These are phyloP conservation scores for Luffa acutangula DNA, from an alignment of 306 rosid species.

Conservation along the genomic window DNA sequence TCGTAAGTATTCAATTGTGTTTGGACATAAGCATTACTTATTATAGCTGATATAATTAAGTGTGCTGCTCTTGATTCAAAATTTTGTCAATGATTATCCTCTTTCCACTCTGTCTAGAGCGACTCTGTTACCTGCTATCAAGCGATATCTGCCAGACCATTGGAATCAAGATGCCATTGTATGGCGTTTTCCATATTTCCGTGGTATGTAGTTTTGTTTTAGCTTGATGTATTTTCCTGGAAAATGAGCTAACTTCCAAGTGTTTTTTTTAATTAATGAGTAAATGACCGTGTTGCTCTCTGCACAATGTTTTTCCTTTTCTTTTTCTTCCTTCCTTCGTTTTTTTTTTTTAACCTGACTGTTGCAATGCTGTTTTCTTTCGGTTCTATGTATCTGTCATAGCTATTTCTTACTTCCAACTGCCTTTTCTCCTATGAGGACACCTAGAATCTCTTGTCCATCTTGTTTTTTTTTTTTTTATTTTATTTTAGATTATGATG, in stretches of 20 bases:
- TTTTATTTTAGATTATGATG: neutral
- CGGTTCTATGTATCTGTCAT: neutral
- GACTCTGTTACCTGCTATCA: slow-evolving; percentile 76
- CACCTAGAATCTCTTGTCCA: neutral
- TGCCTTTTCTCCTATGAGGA: neutral
- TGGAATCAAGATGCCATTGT: slow-evolving; percentile 59
- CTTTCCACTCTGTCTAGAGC: slow-evolving; percentile 54
- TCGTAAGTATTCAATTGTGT: slow-evolving; percentile 49
- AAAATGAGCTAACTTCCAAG: neutral
- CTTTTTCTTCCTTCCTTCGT: neutral
- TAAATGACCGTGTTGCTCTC: neutral
- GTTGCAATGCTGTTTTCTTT: neutral
- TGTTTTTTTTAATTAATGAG: neutral
- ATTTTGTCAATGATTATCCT: neutral
- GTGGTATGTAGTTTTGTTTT: slow-evolving; percentile 45
- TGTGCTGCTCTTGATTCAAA: neutral
- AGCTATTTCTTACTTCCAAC: neutral
- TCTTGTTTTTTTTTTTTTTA: neutral
- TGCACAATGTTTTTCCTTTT: neutral
- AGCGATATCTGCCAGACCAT: slow-evolving; percentile 56
- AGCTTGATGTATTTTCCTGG: neutral
- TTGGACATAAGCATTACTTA: neutral
- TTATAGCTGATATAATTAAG: neutral
- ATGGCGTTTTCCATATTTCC: slow-evolving; percentile 85
- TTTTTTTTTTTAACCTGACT: neutral